Evolutionary conservation across 2,329 filamentous ascomycete species (phyloP), one percentile per base, ranked within the genome.

Genomic region (Aspergillus sp.): DNA sequence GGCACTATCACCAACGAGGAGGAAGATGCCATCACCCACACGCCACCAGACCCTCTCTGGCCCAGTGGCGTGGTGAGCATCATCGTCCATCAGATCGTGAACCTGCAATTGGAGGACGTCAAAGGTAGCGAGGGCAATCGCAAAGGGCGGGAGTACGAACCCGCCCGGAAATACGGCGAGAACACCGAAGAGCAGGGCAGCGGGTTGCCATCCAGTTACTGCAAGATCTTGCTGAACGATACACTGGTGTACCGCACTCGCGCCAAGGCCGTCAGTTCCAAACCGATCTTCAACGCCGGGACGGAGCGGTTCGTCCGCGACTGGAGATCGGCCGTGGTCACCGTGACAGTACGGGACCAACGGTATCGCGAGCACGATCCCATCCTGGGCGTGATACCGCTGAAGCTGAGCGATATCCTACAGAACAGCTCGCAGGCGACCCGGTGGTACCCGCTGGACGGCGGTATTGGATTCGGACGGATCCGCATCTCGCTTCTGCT

Each of bases 251-350:
- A 96, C 73, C 89, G 91, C 61, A 97, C 91, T n/a, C 81, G 93
- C 60, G 81, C 88, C 33, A 97, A 98, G 73, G 90, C 90, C 3
- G 86, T 94, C 5, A 94, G 86, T 33, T 94, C 88, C 44, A 90
- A 94, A 64, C 93, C 93, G 1, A 96, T 97, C 53, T 97, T 95
- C 77, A 96, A 97, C 57, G 90, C 93, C 3, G 91, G 91, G 49
- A 96, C 90, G 0, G 93, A 98, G 62, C 81, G 85, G 8, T 97
- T 97, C 58, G 73, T 97, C 29, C 84, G 91, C 26, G 91, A 98
- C 62, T 98, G 93, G 93, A 79, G 88, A 52, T 93, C 87, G 12
- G 78, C 80, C 41, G 86, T 96, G 48, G 78, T 94, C 45, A 96
- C 90, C 0, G 77, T 97, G 43, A 86, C 88, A 1, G 89, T 96